Conservation (phyloP, 2,329 filamentous ascomycete species). For the Capronia coronata region DNA sequence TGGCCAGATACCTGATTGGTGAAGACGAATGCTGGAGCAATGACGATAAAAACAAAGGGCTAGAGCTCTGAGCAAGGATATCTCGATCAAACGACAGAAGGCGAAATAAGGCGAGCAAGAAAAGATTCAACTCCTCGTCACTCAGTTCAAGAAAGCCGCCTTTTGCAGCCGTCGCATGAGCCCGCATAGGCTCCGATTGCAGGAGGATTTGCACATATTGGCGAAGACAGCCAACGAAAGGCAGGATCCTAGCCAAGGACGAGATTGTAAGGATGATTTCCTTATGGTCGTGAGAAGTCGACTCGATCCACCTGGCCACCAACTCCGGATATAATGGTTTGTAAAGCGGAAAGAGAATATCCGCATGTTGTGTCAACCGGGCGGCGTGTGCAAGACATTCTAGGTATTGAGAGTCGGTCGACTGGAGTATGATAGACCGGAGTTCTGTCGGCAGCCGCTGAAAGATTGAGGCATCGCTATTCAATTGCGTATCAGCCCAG, state of each 20-base stretch:
- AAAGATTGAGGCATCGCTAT: slow-evolving; percentile 49
- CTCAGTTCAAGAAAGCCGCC: slow-evolving; percentile 28
- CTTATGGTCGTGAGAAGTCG: slow-evolving; percentile 18
- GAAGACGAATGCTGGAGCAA: slow-evolving; percentile 56
- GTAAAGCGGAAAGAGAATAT: slow-evolving; percentile 67
- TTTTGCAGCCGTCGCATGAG: slow-evolving; percentile 1
- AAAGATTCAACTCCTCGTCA: slow-evolving; percentile 36
- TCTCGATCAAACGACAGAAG: slow-evolving; percentile 69
- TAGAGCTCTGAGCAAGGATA: slow-evolving; percentile 59
- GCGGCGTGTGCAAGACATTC: slow-evolving; percentile 64
- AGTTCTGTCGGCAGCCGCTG: slow-evolving; percentile 64
- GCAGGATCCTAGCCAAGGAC: slow-evolving; percentile 28
- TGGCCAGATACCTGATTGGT: slow-evolving; percentile 69
- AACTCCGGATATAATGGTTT: slow-evolving; percentile 72
- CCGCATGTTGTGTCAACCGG: slow-evolving; percentile 63
- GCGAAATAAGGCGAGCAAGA: slow-evolving; percentile 67
- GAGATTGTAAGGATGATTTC: slow-evolving; percentile 32
- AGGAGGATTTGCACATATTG: slow-evolving; percentile 16
- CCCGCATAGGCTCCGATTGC: background rate
- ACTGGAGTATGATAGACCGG: slow-evolving; percentile 58
- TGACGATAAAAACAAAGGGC: slow-evolving; percentile 60
- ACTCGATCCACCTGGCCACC: slow-evolving; percentile 63
- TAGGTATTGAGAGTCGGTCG: slow-evolving; percentile 60
- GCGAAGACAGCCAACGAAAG: slow-evolving; percentile 23
- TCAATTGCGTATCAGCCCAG: slow-evolving; percentile 34